Evolutionary conservation across 2,329 filamentous ascomycete genomes (phyloP), one percentile per base, ranked within the genome.

Genomic region (Didymella pinodella): DNA sequence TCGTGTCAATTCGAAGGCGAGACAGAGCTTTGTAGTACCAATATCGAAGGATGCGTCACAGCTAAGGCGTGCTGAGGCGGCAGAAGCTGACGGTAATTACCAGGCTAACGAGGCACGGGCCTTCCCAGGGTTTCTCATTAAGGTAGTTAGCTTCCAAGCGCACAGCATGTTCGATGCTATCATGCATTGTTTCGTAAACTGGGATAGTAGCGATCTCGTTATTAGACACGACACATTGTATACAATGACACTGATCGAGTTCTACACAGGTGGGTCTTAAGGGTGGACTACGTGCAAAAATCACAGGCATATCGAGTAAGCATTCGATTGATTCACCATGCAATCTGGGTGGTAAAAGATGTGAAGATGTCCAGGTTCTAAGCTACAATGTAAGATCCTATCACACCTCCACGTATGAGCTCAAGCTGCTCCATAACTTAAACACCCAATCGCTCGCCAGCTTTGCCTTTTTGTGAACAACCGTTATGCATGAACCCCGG

Each of bases 391-490:
- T 75, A 74, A 69, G 66, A 71, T 73, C 68, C 68, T 67, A 67
- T 66, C 68, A 70, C 69, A 71, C 63, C 65, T 63, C 54, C 68
- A 69, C 65, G 64, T 62, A 61, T 61, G 64, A 72, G 66, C 67
- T 68, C 72, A 75, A 76, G 67, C 70, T 73, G 68, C 67, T 67
- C 70, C 69, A 72, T 69, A 75, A 72, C 62, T 68, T 65, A 70
- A 73, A 69, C 73, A 70, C 72, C 74, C 70, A 75, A 76, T 65
- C 69, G 65, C 67, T 71, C 65, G 66, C 72, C 67, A 71, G 69
- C 70, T 71, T 71, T 64, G 68, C 74, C 73, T 69, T 76, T 77
- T 77, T 77, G 70, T 75, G 70, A 74, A 75, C 72, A 73, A 73
- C 65, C 70, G 65, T 71, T 63, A 73, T 73, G 56, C 66, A 63